Percentiles rank a stretch among this genome's conserved stretches.
These are phyloP conservation scores for Tetrahymena borealis DNA, from an alignment of 73 alveolate genomes.

Conservation along the genomic window DNA sequence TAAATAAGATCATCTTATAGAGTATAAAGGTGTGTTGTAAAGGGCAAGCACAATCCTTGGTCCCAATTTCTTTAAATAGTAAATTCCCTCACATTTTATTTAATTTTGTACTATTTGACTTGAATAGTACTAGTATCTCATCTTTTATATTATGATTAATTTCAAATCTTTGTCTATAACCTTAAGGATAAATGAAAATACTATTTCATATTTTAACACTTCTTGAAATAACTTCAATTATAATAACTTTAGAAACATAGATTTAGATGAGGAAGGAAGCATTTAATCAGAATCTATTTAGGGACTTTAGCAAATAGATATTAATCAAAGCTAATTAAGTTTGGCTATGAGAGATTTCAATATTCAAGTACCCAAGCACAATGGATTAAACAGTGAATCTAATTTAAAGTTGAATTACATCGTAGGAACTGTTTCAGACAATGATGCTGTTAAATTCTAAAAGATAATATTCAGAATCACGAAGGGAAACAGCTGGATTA, in stretches of 20 bases:
- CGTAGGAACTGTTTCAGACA: background rate
- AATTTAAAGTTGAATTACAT: background rate
- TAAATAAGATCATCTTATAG: background rate
- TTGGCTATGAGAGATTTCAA: background rate
- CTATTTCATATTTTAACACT: background rate
- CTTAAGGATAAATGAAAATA: background rate
- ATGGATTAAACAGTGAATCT: background rate
- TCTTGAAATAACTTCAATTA: no score
- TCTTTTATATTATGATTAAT: no score
- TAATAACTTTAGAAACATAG: no score
- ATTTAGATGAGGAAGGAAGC: background rate
- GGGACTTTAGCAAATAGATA: background rate
- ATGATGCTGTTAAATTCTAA: background rate
- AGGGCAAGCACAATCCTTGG: background rate
- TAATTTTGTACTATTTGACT: no score
- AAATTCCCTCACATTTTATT: background rate
- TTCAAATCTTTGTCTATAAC: no score
- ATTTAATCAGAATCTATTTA: background rate
- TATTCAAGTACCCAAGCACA: background rate
- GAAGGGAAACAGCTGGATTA: background rate
- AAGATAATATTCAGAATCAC: background rate
- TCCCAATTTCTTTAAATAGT: background rate
- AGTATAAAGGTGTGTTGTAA: background rate
- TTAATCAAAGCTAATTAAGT: background rate
- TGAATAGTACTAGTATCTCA: no score